These are phyloP conservation scores for Populus hybrid DNA, from an alignment of 441 rosid species.

Conservation along the genomic window DNA sequence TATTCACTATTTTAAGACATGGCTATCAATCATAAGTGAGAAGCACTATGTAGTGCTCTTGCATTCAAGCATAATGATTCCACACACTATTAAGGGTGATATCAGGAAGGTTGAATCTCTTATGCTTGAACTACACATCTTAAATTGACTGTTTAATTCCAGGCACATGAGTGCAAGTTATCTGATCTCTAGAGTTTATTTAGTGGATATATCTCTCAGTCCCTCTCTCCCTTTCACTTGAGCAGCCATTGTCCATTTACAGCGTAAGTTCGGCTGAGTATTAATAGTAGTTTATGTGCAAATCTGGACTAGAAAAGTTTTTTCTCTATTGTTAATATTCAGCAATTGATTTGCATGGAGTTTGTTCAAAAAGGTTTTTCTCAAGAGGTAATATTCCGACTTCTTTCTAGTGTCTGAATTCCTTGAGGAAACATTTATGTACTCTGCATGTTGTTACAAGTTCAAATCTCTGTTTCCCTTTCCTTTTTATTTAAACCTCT, in stretches of 20 bases:
- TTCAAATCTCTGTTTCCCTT: constrained; percentile 16
- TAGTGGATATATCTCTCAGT: not conserved
- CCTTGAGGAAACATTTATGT: not conserved
- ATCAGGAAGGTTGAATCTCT: constrained; percentile 1
- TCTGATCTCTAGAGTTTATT: not conserved
- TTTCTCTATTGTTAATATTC: not conserved
- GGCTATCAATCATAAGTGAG: not conserved
- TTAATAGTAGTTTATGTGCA: not conserved
- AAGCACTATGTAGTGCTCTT: not conserved
- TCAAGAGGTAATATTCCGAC: not conserved
- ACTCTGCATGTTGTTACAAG: constrained; percentile 11
- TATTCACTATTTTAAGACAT: not conserved
- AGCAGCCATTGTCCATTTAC: not conserved
- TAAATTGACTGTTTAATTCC: not conserved
- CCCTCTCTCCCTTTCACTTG: not conserved
- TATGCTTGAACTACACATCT: not conserved
- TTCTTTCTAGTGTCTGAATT: constrained; percentile 6
- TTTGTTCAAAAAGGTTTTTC: not conserved
- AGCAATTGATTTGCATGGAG: not conserved
- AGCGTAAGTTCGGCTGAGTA: not conserved
- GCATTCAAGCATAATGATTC: not conserved
- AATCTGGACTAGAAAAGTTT: not conserved
- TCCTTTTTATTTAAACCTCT: constrained; percentile 1
- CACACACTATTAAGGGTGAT: not conserved
- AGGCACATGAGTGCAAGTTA: not conserved